Evolutionary conservation across 1,284 basidiomycete genomes (phyloP).

Genomic region (Malassezia caprae): DNA sequence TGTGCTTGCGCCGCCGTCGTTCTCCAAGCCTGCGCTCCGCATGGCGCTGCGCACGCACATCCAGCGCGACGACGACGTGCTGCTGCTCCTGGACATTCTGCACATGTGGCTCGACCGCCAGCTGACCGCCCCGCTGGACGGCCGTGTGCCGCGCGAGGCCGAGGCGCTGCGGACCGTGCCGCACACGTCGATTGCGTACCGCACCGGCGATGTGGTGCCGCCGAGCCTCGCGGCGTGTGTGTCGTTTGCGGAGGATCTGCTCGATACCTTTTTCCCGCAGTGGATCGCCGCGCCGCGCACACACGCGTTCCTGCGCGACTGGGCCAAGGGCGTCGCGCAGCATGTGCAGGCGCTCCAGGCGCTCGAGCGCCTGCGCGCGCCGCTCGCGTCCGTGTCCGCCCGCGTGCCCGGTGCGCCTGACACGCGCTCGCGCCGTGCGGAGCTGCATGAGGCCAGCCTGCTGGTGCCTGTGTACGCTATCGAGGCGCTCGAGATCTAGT

Average conservation of each 20-base stretch:
- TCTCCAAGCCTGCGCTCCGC: constrained; percentile 14
- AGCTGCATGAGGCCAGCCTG: constrained; percentile 17
- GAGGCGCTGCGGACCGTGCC: constrained; percentile 8
- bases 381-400: constrained; percentile 7
- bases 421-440: constrained; percentile 8
- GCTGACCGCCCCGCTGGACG: constrained; percentile 7
- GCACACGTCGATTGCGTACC: constrained; percentile 7
- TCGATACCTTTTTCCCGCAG: constrained; percentile 19
- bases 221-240: constrained; percentile 6
- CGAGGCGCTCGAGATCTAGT: constrained; percentile 14
- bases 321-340: constrained; percentile 3
- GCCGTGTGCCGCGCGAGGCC: background rate
- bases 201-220: constrained; percentile 12
- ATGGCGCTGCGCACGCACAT: constrained; percentile 18
- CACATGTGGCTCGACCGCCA: constrained; percentile 5
- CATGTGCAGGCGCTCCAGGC: constrained; percentile 3
- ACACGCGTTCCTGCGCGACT: constrained; percentile 12
- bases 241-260: constrained; percentile 16
- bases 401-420: background rate
- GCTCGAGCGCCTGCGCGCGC: constrained; percentile 7
- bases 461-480: constrained; percentile 14
- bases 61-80: constrained; percentile 7
- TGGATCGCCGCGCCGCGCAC: constrained; percentile 6
- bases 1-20: constrained; percentile 12
- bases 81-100: constrained; percentile 16